Base-by-base conservation (phyloP, 1,139 yeast genomes). In the Blastobotrys indianensis region DNA sequence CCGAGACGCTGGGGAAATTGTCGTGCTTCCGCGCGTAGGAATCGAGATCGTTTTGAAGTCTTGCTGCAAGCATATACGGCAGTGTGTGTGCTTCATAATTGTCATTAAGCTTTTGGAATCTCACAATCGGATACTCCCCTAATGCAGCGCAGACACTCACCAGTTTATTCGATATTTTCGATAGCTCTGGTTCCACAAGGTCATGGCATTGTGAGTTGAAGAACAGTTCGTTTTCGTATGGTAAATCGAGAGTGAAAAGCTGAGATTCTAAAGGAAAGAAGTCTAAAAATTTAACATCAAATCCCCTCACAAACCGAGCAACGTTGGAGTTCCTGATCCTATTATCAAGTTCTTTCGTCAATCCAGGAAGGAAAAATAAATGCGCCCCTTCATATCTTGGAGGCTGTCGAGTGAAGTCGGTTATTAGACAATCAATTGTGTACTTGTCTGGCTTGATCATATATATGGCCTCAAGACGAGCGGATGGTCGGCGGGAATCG, bases 121-220 rank as follows among this genome's bases (percentile, higher is more conserved):
- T 73, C 31, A 92, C 78, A 40, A 84, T 76, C 1, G 98, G 98
- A 58, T 84, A 85, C 60, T 90, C 97, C 11, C 94, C 95, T 1
- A 94, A 79, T 8, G 85, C 62, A 3, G 85, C 77, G 72, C 95
- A 84, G 31, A 85, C 59, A 53, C 82, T 79, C 32, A 87, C 79
- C 57, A 92, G 68, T 39, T 81, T 69, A 41, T 65, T 58, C 1
- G 94, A 88, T 0, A 85, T 79, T 46, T 68, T 66, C 29, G 72
- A 68, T 20, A 87, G 71, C 48, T 82, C 83, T 23, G 72, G 70
- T 31, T 75, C 69, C 31, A 85, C 81, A 46, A 82, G 66, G 47
- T 80, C 82, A 31, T 70, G 64, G 59, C 95, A 87, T 47, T 76
- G 72, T 35, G 70, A 72, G 60, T 85, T 87, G 64, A 80, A 88